Evolutionary conservation across 2,329 filamentous ascomycete genomes (phyloP), one percentile per base, ranked within the genome.

Genomic region (Aspergillus terreus): DNA sequence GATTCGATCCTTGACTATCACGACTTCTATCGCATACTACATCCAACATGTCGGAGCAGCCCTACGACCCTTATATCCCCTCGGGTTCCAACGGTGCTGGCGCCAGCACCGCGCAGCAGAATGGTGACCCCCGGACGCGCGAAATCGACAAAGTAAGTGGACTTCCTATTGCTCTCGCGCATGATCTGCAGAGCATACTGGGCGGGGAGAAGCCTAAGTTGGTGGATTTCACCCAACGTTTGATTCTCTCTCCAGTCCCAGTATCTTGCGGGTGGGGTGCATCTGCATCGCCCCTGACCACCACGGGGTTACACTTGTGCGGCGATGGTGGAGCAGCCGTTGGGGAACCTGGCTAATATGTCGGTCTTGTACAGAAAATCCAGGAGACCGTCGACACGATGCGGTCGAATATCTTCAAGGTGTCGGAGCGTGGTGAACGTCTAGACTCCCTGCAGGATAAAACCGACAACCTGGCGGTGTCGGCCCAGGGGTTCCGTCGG

Each of bases 381-480:
- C 88, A 97, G 73, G 89, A 92, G 69, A 96, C 92, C 47, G 90
- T 96, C 65, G 87, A 87, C 69, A 89, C 94, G 61, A 96, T 99
- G 92, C 85, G 88, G 67, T 87, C 96, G 73, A 99, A 99, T 78
- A 95, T 99, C 80, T 91, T 92, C 79, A 95, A 94, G 76, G 90
- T 96, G 57, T 91, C 89, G 41, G 86, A 96, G 75, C 91, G 94
- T 81, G 94, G 94, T 70, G 88, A 91, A 68, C 84, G 86, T 63
- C 83, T 96, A 56, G 89, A 96, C 72, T 85, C 86, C 46, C 84
- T 96, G 56, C 89, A 95, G 77, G 88, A 94, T 74, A 95, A 96
- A 82, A 96, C 75, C 52, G 86, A 96, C 78, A 95, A 95, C 76
- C 82, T 99, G 62, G 92, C 92, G 54, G 84, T 87, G 58, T 96